Conservation (phyloP, 768 basidiomycete species). For the Boletus sp. region DNA sequence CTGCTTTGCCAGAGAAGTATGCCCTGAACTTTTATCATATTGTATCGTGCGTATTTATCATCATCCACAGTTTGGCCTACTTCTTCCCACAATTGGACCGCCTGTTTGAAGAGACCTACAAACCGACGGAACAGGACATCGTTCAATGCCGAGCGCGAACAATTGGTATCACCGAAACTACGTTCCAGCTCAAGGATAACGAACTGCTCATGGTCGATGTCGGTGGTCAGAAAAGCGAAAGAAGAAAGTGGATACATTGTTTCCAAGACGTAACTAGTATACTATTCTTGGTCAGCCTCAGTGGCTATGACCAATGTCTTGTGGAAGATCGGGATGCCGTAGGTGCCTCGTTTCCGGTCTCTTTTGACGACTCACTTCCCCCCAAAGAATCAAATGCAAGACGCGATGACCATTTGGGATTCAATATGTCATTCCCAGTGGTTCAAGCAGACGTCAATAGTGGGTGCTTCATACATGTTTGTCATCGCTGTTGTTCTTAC, state of each 20-base stretch:
- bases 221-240: constrained; percentile 90
- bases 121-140: constrained; percentile 84
- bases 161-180: constrained; percentile 88
- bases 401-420: constrained; percentile 98
- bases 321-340: constrained; percentile 92
- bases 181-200: constrained; percentile 73
- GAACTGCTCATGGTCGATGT: constrained; percentile 94
- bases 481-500: background rate
- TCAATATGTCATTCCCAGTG: constrained; percentile 97
- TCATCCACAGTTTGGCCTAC: constrained; percentile 54
- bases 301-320: constrained; percentile 92
- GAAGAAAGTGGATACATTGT: constrained; percentile 93
- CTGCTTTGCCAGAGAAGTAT: constrained; percentile 88
- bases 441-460: constrained; percentile 94
- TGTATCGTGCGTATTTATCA: background rate
- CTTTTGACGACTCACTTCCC: background rate
- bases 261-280: constrained; percentile 95
- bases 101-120: constrained; percentile 70
- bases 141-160: constrained; percentile 84
- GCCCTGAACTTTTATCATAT: constrained; percentile 15
- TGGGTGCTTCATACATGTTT: constrained; percentile 36
- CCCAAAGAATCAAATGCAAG: constrained; percentile 93
- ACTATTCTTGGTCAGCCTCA: constrained; percentile 85
- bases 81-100: constrained; percentile 81
- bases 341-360: constrained; percentile 30